Base-by-base conservation (phyloP, 1,284 basidiomycete species). In the Tranzscheliella williamsii region DNA sequence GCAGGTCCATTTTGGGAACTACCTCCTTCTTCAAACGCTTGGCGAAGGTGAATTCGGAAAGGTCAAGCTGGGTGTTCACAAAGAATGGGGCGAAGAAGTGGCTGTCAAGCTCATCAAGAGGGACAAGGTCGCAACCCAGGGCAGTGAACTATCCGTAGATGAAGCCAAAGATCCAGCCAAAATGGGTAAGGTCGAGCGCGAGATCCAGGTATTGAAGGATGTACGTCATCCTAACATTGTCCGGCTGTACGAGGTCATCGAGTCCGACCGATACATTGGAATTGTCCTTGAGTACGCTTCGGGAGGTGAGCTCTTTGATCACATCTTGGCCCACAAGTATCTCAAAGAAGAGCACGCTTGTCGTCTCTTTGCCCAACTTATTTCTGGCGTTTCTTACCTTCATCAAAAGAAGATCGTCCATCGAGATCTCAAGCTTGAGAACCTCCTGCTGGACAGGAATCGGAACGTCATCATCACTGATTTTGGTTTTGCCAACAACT, bases 391-490 rank as follows among this genome's bases (percentile, higher is more conserved):
- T 31, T 91, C 90, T 85, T 99, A 99, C 80, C 90, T 98, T 42
- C 95, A 99, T 81, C 87, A 91, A 79, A 97, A 97, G 83, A 93
- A 96, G 81, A 96, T 99, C 65, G 92, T 98, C 39, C 94, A 99
- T 79, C 91, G 94, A 52, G 95, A 99, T 80, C 86, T 99, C 78
- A 99, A 99, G 81, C 87, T 99, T 61, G 95, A 98, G 81, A 99
- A 98, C 77, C 82, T 99, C 15, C 85, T 99, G 36, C 86, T 98
- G 46, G 95, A 99, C 82, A 88, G 92, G 61, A 87, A 97, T 78
- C 86, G 95, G 51, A 98, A 98, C 79, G 91, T 99, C 60, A 95
- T 98, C 81, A 97, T 99, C 82, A 97, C 94, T 64, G 95, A 98
- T 78, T 98, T 99, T 79, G 94, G 95, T 23, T 98, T 98, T 74